Evolutionary conservation across 1,139 yeast species (phyloP), one percentile per base, ranked within the genome.

Genomic region (Candida labiduridarum): DNA sequence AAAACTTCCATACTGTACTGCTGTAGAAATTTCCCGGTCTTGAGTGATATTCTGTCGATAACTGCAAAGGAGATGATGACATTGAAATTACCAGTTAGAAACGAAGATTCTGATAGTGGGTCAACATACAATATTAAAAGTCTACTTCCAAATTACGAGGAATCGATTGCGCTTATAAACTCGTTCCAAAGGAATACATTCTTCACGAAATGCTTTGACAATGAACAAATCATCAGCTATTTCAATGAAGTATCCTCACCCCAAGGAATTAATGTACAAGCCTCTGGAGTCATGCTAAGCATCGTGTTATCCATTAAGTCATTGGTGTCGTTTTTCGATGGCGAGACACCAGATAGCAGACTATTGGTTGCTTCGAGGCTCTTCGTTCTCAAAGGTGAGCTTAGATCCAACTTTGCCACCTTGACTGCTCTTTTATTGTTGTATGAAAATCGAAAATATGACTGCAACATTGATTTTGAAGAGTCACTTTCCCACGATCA

Each of bases 391-490:
- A 40, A 40, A n/a, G 27, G 11, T 1, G 33, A 40, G 18, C 12
- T 40, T 18, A 25, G 15, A 18, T 27, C 42, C 10, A 40, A 25
- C 33, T 40, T 39, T 14, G 36, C 48, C 25, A 46, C 45, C 10
- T 19, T 46, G 12, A 29, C 30, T 2, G 41, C 34, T 4, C 31
- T 41, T 25, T 18, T 46, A 16, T 19, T 46, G 11, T 22, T 46
- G 10, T 46, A 40, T 15, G 49, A 46, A 30, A 25, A 40, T 18
- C 38, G 39, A 14, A 46, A 41, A 15, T 39, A 41, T 14, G 45
- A 46, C 34, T 46, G 34, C 25, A 46, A 46, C 19, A 22, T 46
- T 16, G 49, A 41, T 27, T 46, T 46, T 19, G 41, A 41, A 36
- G 49, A 46, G 14, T 19, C 45, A 2, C 16, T 46, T 14, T 33